phyloP scores from a whole-genome alignment of 1,139 yeast genomes.

The Lizanozyma gosingica region DNA sequence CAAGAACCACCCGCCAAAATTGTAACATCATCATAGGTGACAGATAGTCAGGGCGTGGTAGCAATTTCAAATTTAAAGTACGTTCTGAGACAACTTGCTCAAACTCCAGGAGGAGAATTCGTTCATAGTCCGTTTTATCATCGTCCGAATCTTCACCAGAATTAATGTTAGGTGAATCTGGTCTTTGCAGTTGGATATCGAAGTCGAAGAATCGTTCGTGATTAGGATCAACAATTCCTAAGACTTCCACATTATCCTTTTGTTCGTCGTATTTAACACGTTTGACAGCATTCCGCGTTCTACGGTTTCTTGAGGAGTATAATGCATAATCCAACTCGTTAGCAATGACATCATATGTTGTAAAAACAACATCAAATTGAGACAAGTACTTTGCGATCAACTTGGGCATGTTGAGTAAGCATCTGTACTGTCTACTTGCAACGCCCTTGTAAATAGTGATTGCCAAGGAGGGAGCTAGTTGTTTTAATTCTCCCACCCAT shows the following conservation, averaged over 20 bases:
- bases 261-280: conserved; percentile 10
- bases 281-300: conserved; percentile 32
- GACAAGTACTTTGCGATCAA: conserved; percentile 39
- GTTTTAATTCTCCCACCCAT: conserved; percentile 68
- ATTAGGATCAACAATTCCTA: neutral
- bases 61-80: neutral
- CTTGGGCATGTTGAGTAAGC: conserved; percentile 26
- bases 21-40: conserved; percentile 80
- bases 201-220: neutral
- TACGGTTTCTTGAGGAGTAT: conserved; percentile 53
- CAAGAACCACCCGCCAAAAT: conserved; percentile 83
- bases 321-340: conserved; percentile 75
- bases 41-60: conserved; percentile 38
- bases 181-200: neutral
- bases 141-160: conserved; percentile 1
- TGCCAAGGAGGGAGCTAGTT: conserved; percentile 48
- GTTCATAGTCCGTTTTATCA: neutral
- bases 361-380: conserved; percentile 69
- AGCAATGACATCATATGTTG: conserved; percentile 65
- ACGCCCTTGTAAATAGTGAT: conserved; percentile 61
- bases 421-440: conserved; percentile 14
- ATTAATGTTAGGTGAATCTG: neutral
- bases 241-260: conserved; percentile 6
- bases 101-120: neutral
- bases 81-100: neutral